phyloP scores from a whole-genome alignment of 805 yeast species.

The Wickerhamomyces mucosus region DNA sequence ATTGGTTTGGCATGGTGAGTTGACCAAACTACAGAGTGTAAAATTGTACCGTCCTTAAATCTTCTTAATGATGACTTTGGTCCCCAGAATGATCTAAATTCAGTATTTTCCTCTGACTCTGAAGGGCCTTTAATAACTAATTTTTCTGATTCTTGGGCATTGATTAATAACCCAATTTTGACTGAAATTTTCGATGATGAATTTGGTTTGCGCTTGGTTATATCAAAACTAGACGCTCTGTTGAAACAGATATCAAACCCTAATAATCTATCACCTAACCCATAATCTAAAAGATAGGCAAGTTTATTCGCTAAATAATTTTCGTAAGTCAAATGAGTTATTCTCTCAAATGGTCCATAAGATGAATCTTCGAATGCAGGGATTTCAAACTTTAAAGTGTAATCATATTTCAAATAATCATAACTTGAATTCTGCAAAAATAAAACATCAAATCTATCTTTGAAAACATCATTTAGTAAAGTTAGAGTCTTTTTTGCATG shows the following conservation, averaged over 20 bases:
- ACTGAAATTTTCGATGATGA: conserved; percentile 23
- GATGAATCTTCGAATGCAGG: conserved; percentile 26
- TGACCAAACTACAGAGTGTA: conserved; percentile 86
- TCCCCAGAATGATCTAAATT: conserved; percentile 88
- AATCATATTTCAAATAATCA: conserved; percentile 57
- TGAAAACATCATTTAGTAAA: conserved; percentile 67
- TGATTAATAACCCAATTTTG: conserved; percentile 55
- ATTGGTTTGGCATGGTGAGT: conserved; percentile 50
- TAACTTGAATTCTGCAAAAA: conserved; percentile 53
- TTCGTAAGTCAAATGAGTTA: conserved; percentile 61
- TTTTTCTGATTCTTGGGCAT: conserved; percentile 68
- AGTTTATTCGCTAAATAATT: conserved; percentile 54
- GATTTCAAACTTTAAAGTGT: conserved; percentile 38
- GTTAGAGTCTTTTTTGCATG: conserved; percentile 61
- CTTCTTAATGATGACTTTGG: conserved; percentile 73
- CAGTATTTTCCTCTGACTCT: conserved; percentile 43
- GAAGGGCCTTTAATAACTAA: conserved; percentile 83
- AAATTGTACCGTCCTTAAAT: conserved; percentile 86
- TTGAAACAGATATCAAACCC: conserved; percentile 25
- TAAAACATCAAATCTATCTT: conserved; percentile 73
- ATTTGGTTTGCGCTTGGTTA: conserved; percentile 44
- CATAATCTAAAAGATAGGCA: conserved; percentile 45
- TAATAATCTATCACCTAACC: conserved; percentile 39
- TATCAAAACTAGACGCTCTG: conserved; percentile 23
- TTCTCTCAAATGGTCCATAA: conserved; percentile 64